These are phyloP conservation scores for Septoria linicola DNA, from an alignment of 2,329 filamentous ascomycete species.

Conservation along the genomic window DNA sequence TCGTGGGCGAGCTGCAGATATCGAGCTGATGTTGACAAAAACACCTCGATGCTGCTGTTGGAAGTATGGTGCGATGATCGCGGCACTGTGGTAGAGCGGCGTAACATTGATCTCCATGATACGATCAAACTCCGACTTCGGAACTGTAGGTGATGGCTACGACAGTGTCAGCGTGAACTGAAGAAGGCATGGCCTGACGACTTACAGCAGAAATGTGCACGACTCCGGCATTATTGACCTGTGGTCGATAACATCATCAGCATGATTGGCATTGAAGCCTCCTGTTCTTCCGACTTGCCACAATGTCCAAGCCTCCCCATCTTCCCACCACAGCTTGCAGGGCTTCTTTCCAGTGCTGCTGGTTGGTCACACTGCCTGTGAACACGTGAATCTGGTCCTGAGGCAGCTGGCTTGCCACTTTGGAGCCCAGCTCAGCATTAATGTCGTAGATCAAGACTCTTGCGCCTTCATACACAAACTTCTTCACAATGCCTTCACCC, in stretches of 20 bases:
- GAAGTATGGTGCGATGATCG: conserved; percentile 36
- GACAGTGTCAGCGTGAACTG: conserved; percentile 16
- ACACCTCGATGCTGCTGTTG: conserved; percentile 27
- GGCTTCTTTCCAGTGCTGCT: conserved; percentile 31
- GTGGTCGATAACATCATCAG: neutral
- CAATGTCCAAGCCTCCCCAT: conserved; percentile 31
- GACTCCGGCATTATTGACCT: conserved; percentile 32
- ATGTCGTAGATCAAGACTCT: conserved; percentile 35
- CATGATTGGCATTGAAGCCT: neutral
- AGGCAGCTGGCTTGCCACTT: conserved; percentile 15
- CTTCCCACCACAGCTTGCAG: conserved; percentile 27
- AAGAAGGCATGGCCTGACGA: neutral
- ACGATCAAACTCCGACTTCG: conserved; percentile 35
- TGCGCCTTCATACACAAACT: conserved; percentile 34
- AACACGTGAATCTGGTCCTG: conserved; percentile 11
- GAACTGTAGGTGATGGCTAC: conserved; percentile 32
- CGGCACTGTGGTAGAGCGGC: conserved; percentile 36
- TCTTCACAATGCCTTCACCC: conserved; percentile 35
- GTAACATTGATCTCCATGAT: conserved; percentile 38
- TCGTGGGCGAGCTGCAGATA: conserved; percentile 29
- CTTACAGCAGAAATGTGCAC: conserved; percentile 25
- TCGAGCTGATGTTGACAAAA: conserved; percentile 34
- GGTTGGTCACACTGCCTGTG: conserved; percentile 30
- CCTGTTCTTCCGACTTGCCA: conserved; percentile 9
- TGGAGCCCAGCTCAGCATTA: conserved; percentile 17